These are phyloP conservation scores for Bipolaris victoriae DNA, from an alignment of 2,329 filamentous ascomycete genomes.

Conservation along the genomic window DNA sequence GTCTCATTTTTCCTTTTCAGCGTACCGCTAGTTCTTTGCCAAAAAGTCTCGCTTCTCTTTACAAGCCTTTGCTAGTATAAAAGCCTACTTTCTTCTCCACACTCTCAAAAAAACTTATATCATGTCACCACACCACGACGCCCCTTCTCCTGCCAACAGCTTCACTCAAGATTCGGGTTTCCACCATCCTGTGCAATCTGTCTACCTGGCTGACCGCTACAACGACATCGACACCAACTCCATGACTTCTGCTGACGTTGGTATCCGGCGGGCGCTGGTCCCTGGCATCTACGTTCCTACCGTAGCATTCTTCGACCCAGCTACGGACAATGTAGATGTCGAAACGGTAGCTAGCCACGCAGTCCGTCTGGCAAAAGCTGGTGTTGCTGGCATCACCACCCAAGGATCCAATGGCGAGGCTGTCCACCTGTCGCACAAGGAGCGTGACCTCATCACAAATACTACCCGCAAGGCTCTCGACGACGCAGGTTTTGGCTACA, in stretches of 20 bases:
- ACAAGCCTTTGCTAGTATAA: slow-evolving; percentile 37
- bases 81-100: slow-evolving; percentile 21
- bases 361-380: slow-evolving; percentile 72
- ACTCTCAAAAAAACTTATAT: slow-evolving; percentile 15
- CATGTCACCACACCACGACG: slow-evolving; percentile 51
- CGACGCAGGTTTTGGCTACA: slow-evolving; percentile 65
- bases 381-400: slow-evolving; percentile 75
- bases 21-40: slow-evolving; percentile 43
- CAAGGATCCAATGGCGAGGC: slow-evolving; percentile 86
- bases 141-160: slow-evolving; percentile 45
- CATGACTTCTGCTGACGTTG: slow-evolving; percentile 43
- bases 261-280: slow-evolving; percentile 43
- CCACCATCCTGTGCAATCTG: slow-evolving; percentile 44
- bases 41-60: slow-evolving; percentile 35
- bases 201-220: slow-evolving; percentile 44
- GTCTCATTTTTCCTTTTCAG: slow-evolving; percentile 38
- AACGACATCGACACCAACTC: slow-evolving; percentile 49
- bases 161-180: slow-evolving; percentile 38
- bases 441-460: slow-evolving; percentile 71
- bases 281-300: slow-evolving; percentile 55
- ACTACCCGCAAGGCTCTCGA: slow-evolving; percentile 74
- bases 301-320: slow-evolving; percentile 52
- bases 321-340: slow-evolving; percentile 51
- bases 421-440: slow-evolving; percentile 74
- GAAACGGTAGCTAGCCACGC: slow-evolving; percentile 55